Conservation (phyloP, 805 yeast species). For the Starmerella potacharoeniae region DNA sequence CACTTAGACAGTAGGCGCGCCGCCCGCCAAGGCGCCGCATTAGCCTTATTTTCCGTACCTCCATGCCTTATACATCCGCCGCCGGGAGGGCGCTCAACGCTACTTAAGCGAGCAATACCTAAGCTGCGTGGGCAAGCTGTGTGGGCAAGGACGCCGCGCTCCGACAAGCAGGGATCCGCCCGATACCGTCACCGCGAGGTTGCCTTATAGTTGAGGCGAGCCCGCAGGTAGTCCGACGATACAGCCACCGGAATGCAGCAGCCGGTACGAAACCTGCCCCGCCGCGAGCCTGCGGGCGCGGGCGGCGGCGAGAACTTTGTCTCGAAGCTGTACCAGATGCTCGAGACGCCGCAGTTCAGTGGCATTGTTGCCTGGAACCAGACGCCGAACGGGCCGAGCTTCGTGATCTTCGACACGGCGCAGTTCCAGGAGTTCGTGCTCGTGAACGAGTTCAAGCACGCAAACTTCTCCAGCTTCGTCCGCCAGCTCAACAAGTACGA, state of each 20-base stretch:
- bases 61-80: too few relatives aligned
- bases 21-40: too few relatives aligned
- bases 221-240: neutral
- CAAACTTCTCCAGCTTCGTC: conserved; percentile 89
- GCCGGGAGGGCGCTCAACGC: too few relatives aligned
- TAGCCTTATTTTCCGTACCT: too few relatives aligned
- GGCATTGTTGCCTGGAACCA: conserved; percentile 73
- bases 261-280: neutral
- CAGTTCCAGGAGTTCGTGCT: conserved; percentile 37
- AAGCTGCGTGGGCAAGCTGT: too few relatives aligned
- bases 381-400: conserved; percentile 58
- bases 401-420: conserved; percentile 61
- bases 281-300: neutral
- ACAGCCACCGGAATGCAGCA: neutral
- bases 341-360: conserved; percentile 66
- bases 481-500: conserved; percentile 94
- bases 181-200: too few relatives aligned
- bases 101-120: too few relatives aligned
- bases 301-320: conserved; percentile 21
- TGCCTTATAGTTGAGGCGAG: too few relatives aligned
- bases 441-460: conserved; percentile 88
- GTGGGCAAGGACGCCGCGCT: too few relatives aligned
- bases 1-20: too few relatives aligned
- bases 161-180: too few relatives aligned
- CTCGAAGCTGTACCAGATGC: conserved; percentile 49